phyloP scores from a whole-genome alignment of 177 flowering plant genomes.

The Vitis hybrid region DNA sequence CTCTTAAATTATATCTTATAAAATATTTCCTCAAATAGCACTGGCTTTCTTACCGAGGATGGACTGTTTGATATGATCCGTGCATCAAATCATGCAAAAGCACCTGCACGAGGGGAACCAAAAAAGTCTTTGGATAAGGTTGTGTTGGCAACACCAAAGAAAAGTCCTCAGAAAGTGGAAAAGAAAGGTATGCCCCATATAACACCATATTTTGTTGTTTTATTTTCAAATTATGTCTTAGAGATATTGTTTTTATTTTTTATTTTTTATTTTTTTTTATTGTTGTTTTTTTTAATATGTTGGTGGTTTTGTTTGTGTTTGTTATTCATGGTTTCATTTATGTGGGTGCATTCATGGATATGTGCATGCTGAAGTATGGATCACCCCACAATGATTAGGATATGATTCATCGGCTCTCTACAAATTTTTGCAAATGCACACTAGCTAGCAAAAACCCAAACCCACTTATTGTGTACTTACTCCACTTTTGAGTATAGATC shows the following conservation, averaged over 20 bases:
- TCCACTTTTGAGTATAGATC: no score
- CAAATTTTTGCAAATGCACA: no score
- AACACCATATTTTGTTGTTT: conserved; percentile 2
- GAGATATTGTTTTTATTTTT: not conserved
- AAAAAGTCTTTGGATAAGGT: conserved; percentile 37
- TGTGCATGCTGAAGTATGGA: no score
- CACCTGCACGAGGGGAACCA: conserved; percentile 31
- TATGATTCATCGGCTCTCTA: no score
- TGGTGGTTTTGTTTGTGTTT: no score
- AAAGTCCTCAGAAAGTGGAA: conserved; percentile 49
- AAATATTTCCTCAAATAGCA: conserved; percentile 36
- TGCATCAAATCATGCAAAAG: conserved; percentile 53
- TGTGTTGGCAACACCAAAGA: conserved; percentile 34
- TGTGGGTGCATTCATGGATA: no score
- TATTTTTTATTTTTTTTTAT: no score
- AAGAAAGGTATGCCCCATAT: conserved; percentile 45
- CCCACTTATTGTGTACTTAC: no score
- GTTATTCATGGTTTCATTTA: no score
- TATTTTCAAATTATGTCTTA: not conserved
- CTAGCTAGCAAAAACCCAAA: no score
- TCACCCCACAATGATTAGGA: no score
- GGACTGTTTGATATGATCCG: conserved; percentile 87
- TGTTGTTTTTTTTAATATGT: not conserved
- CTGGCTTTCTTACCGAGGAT: conserved; percentile 83
- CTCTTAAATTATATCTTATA: not conserved